Percentiles rank a stretch among this genome's conserved stretches.
phyloP scores from a whole-genome alignment of 768 basidiomycete genomes.

The Pleurotus ostreatus region DNA sequence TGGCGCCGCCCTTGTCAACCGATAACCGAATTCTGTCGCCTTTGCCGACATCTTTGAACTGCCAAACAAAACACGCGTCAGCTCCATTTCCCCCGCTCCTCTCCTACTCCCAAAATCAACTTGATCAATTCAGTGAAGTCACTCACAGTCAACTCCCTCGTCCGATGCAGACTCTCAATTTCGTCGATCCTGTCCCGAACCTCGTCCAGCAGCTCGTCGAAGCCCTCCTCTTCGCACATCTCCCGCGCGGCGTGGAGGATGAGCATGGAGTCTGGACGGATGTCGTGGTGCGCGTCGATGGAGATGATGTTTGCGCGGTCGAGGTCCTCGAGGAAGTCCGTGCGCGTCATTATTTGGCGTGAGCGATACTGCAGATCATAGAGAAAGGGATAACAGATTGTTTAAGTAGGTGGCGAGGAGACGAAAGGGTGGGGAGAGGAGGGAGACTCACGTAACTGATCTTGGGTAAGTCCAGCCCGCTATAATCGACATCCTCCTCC shows the following conservation, averaged over 20 bases:
- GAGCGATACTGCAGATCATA: slow-evolving; percentile 48
- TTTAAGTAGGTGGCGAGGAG: too few species aligned
- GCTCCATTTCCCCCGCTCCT: not conserved
- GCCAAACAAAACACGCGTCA: slow-evolving; percentile 19
- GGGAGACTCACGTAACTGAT: slow-evolving; percentile 52
- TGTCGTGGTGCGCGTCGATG: slow-evolving; percentile 76
- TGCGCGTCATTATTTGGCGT: slow-evolving; percentile 78
- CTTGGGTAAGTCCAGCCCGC: slow-evolving; percentile 53
- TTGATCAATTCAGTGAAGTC: not conserved
- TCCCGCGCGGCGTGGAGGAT: slow-evolving; percentile 69
- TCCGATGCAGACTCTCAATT: slow-evolving; percentile 82
- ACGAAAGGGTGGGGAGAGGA: not conserved
- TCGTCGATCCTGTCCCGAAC: slow-evolving; percentile 79
- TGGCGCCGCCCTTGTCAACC: slow-evolving; percentile 54
- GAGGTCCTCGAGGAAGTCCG: slow-evolving; percentile 77
- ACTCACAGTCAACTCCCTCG: slow-evolving; percentile 70
- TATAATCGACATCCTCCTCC: slow-evolving; percentile 23
- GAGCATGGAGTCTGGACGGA: slow-evolving; percentile 77
- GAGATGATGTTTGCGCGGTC: slow-evolving; percentile 71
- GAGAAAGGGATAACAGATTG: not conserved
- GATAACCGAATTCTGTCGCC: slow-evolving; percentile 47
- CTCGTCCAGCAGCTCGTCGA: slow-evolving; percentile 70
- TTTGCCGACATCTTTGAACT: slow-evolving; percentile 49
- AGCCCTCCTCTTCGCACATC: slow-evolving; percentile 70
- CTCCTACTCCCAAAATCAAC: slow-evolving; percentile 29